A percentile compares a stretch with the other conserved stretches of the same genome.
Conservation (phyloP, 495 filamentous ascomycete species). For the Xylaria grammica region DNA sequence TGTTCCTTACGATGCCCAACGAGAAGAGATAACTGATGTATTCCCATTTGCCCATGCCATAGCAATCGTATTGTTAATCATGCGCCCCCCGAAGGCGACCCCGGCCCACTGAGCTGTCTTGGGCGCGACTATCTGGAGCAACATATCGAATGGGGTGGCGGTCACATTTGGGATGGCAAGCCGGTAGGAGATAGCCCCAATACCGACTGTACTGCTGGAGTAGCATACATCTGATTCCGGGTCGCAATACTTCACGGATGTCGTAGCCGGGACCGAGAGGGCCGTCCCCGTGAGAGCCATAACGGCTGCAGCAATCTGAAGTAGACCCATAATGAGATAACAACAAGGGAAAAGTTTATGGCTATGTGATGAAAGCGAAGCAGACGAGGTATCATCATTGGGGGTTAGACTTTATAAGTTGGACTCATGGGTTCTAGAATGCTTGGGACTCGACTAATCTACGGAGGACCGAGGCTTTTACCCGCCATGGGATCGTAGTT, state of each 20-base stretch:
- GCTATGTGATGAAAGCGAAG: not conserved
- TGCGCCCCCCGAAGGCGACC: slow-evolving; percentile 45
- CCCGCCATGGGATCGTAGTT: not conserved
- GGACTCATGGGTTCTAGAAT: not conserved
- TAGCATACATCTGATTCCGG: slow-evolving; percentile 41
- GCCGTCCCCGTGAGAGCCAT: slow-evolving; percentile 30
- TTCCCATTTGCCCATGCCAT: slow-evolving; percentile 43
- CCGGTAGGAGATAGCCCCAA: slow-evolving; percentile 38
- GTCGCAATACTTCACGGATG: slow-evolving; percentile 41
- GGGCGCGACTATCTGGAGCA: slow-evolving; percentile 45
- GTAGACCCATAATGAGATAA: slow-evolving; percentile 37
- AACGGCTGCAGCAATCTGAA: slow-evolving; percentile 32
- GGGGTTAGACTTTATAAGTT: slow-evolving; percentile 8
- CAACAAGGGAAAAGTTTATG: not conserved
- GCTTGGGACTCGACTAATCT: not conserved
- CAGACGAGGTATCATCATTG: not conserved
- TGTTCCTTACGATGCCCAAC: slow-evolving; percentile 28
- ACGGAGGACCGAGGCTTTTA: slow-evolving; percentile 22
- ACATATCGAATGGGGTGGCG: slow-evolving; percentile 41
- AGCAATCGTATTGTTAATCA: slow-evolving; percentile 48
- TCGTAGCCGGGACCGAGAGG: slow-evolving; percentile 26
- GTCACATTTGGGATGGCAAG: slow-evolving; percentile 45
- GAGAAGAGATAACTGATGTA: slow-evolving; percentile 36
- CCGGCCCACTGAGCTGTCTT: slow-evolving; percentile 46
- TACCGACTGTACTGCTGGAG: slow-evolving; percentile 39